Evolutionary conservation across 2,329 filamentous ascomycete genomes (phyloP), one percentile per base, ranked within the genome.

Genomic region (Cucurbitaria berberidis): DNA sequence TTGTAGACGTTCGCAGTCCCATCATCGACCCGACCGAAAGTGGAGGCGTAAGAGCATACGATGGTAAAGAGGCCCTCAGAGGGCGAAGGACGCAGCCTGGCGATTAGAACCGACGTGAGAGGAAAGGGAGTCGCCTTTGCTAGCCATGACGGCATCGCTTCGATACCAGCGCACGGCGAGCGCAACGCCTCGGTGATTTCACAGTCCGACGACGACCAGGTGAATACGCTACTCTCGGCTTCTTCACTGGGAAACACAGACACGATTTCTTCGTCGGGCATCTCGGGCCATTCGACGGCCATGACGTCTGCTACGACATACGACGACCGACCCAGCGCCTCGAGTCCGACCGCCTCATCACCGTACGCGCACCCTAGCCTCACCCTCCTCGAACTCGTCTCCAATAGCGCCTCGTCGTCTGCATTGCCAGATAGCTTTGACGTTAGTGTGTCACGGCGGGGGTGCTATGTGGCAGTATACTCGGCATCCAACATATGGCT

Each of bases 401-500:
- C 74, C 29, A 73, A 74, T 53, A 72, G 68, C 7, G 74, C 73
- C 0, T 74, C 73, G 3, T 72, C 73, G 3, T 76, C 74, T 40
- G 74, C 74, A 6, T 66, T 76, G 36, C 72, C 73, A 10, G 70
- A 74, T 27, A 67, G 66, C 40, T 75, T 75, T 50, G 70, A 70
- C 57, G 74, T 76, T 53, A 70, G 62, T 35, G 60, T 75, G 19
- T 75, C 73, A 44, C 63, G 73, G 9, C 70, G 69, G 49, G 74
- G 74, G 7, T 63, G 62, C 45, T 74, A 72, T 38, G 61, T 75
- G n/a, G 71, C 69, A 15, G 66, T 75, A 2, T 76, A 70, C 58
- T 72, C 72, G 24, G 63, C 73, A 8, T 69, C 69, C 19, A 74
- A 73, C 48, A 64, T 76, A 40, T 76, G 72, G 69, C 63, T 76